phyloP scores from a whole-genome alignment of 1,139 yeast species.

The Zygoascus hellenicus region DNA sequence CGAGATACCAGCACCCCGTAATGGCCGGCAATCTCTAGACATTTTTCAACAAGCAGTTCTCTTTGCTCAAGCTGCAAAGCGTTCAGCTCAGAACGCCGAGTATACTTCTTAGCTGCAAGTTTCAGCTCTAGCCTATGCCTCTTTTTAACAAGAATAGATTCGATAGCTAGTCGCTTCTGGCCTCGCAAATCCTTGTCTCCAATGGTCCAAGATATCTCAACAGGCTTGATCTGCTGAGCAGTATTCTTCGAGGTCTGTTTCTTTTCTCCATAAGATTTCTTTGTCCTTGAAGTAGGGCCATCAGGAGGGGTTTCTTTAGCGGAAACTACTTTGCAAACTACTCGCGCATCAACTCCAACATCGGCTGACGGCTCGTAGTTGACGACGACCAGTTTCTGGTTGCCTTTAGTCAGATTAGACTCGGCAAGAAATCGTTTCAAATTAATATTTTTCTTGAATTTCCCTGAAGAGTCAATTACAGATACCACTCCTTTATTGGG shows the following conservation, averaged over 20 bases:
- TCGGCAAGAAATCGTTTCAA: conserved; percentile 14
- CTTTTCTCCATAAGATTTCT: conserved; percentile 15
- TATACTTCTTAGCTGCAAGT: conserved; percentile 27
- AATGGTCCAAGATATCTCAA: conserved; percentile 29
- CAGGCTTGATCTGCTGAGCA: conserved; percentile 17
- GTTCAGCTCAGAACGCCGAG: conserved; percentile 27
- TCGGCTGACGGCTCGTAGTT: conserved; percentile 10
- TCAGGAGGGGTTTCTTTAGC: conserved; percentile 3
- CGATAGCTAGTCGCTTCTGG: conserved; percentile 35
- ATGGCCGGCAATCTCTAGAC: conserved; percentile 25
- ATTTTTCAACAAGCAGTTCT: conserved; percentile 25
- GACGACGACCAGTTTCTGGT: conserved; percentile 21
- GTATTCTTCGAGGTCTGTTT: conserved; percentile 12
- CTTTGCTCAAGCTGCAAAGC: conserved; percentile 31
- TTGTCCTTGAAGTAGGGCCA: conserved; percentile 9
- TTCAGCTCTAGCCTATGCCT: conserved; percentile 29
- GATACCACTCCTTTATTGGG: conserved; percentile 24
- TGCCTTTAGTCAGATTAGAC: conserved; percentile 13
- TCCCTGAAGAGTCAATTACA: conserved; percentile 22
- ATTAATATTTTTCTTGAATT: conserved; percentile 17
- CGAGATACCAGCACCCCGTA: conserved; percentile 26
- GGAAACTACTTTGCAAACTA: conserved; percentile 24
- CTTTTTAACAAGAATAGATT: conserved; percentile 26
- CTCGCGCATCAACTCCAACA: conserved; percentile 17
- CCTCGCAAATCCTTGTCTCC: conserved; percentile 31